Evolutionary conservation across 2,329 filamentous ascomycete genomes (phyloP).

Genomic region (Stagonosporopsis cucurbitacearum): DNA sequence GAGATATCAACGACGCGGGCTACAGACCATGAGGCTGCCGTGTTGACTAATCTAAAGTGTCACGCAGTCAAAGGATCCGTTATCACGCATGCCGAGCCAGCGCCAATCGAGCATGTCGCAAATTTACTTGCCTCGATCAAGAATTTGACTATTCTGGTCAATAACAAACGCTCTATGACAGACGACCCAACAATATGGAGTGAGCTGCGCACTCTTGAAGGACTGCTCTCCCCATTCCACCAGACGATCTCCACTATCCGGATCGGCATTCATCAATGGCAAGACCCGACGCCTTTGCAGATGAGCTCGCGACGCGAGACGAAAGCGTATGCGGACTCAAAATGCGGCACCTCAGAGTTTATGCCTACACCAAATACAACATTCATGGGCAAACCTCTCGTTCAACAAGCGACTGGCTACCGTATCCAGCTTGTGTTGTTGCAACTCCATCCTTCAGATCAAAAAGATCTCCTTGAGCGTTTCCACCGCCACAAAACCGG

Average conservation of each 20-base stretch:
- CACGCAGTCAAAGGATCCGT: conserved; percentile 9
- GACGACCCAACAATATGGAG: conserved; percentile 11
- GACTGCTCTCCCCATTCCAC: conserved; percentile 6
- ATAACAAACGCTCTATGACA: conserved; percentile 16
- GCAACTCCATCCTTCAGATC: conserved; percentile 7
- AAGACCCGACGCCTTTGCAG: conserved; percentile 10
- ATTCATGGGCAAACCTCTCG: conserved; percentile 11
- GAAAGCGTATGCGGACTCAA: background rate
- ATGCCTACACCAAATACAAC: conserved; percentile 8
- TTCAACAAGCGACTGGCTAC: conserved; percentile 10
- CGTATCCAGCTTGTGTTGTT: conserved; percentile 11
- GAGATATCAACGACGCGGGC: conserved; percentile 11
- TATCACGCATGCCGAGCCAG: conserved; percentile 7
- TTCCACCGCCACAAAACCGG: conserved; percentile 16
- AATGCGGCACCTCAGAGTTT: background rate
- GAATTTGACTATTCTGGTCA: background rate
- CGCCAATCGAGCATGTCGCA: conserved; percentile 11
- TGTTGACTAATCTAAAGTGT: conserved; percentile 10
- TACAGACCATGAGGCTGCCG: conserved; percentile 11
- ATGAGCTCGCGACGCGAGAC: conserved; percentile 13
- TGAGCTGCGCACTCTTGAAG: conserved; percentile 8
- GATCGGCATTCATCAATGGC: conserved; percentile 14
- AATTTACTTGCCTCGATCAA: conserved; percentile 6
- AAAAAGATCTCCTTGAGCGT: conserved; percentile 8
- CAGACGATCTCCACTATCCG: conserved; percentile 8